Base-by-base conservation (phyloP, 192 early-diverging fungal species). In the Glomus cerebriforme region DNA sequence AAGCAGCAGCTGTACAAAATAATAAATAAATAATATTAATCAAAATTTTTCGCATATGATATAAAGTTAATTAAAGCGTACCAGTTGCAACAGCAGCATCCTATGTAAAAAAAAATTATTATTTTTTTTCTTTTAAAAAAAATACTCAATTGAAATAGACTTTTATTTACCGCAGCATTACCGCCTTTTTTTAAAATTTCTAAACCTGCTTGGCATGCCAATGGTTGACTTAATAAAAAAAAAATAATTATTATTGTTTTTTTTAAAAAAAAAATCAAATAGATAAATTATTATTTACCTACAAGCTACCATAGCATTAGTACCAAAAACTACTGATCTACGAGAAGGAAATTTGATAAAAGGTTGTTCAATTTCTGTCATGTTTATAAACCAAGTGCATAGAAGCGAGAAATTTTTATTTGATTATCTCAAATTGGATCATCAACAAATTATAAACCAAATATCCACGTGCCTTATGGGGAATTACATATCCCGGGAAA, bases 181-280 rank as follows among this genome's bases (percentile, higher is more conserved):
- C 94, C 94, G 27, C 93, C 93, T 64, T 81, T 80, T 60, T 83
- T 84, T 10, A 95, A 81, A 26, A 92, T 90, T 15, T 75, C 78
- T 2, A 92, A 80, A 24, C 94, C 94, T 1, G 90, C 89, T 58
- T 92, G 84, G 65, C 87, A 87, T 10, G 94, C 94, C 32, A 93
- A 82, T 12, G 92, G 92, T 84, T 95, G 92, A 49, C 90, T 90
- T 47, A 69, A 85, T 13, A 80, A 83, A 31, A 49, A 62, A 54
- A 8, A 54, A 24, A 54, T 72, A 12, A 72, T 13, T 77, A 66
- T 39, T 39, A 39, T 59, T 45, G n/a, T 49, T 26, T 67, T 19
- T 17, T 37, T 22, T 29, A 43, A 26, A 15, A 24, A 22, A n/a
- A 58, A 37, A 43, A 24, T 1, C 24, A 39, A 45, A 0, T 19